phyloP scores from a whole-genome alignment of 2,329 filamentous ascomycete species.

The Aspergillus sp. region DNA sequence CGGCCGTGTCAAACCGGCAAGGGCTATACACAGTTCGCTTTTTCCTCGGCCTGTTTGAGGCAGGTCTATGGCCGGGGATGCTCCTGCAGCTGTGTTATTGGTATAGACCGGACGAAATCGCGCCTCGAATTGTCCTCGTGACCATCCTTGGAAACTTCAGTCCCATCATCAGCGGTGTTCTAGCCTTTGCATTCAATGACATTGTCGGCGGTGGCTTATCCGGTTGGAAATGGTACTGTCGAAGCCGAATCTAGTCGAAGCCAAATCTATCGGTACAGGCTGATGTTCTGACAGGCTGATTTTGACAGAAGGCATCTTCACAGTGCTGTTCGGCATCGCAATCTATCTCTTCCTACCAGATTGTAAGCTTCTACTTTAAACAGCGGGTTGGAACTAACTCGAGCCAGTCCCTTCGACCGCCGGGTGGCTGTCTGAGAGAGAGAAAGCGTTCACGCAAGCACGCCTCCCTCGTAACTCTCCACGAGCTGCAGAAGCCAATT shows the following conservation, averaged over 20 bases:
- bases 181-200: conserved; percentile 8
- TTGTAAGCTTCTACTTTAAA: too few species aligned
- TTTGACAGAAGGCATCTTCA: neutral
- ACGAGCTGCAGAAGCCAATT: neutral
- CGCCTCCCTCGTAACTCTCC: conserved; percentile 3
- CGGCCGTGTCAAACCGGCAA: too few species aligned
- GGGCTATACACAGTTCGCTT: too few species aligned
- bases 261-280: too few species aligned
- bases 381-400: neutral
- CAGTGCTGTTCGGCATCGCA: neutral
- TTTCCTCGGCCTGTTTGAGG: too few species aligned
- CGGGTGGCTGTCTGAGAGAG: conserved; percentile 2
- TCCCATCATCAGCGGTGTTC: conserved; percentile 4
- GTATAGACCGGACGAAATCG: too few species aligned
- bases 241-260: too few species aligned
- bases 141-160: too few species aligned
- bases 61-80: too few species aligned
- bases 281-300: neutral
- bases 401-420: neutral
- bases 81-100: too few species aligned
- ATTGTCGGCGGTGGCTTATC: neutral
- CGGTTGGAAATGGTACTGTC: conserved; percentile 8
- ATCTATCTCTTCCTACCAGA: neutral
- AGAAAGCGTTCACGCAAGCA: conserved; percentile 1
- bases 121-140: too few species aligned